These are phyloP conservation scores for Piromyces finnis DNA, from an alignment of 192 early-diverging fungal genomes.

Conservation along the genomic window DNA sequence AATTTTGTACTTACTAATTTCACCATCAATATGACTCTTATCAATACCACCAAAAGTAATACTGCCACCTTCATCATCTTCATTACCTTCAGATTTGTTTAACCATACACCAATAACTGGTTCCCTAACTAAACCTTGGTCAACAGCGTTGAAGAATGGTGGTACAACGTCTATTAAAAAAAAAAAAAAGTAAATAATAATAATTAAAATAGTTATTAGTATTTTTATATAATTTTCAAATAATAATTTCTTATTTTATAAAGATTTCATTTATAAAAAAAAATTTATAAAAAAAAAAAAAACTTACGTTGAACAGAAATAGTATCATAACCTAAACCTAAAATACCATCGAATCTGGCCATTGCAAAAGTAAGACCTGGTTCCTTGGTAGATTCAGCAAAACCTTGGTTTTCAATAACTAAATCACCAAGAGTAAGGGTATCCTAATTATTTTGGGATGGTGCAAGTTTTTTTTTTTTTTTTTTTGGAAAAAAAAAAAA, in stretches of 20 bases:
- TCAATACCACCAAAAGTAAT: slow-evolving; percentile 78
- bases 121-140: slow-evolving; percentile 56
- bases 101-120: slow-evolving; percentile 85
- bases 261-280: no score
- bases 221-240: no score
- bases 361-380: slow-evolving; percentile 89
- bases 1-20: slow-evolving; percentile 12
- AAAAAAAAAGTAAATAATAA: background rate
- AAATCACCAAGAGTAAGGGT: slow-evolving; percentile 56
- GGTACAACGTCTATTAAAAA: slow-evolving; percentile 45
- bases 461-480: no score
- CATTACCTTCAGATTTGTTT: slow-evolving; percentile 27
- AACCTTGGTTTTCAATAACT: slow-evolving; percentile 49
- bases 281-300: background rate
- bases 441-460: no score
- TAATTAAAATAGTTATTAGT: background rate
- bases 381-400: slow-evolving; percentile 93
- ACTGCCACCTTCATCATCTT: slow-evolving; percentile 60
- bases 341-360: slow-evolving; percentile 92
- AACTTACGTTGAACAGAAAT: background rate
- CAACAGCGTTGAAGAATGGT: slow-evolving; percentile 85
- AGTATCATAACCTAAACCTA: slow-evolving; percentile 75
- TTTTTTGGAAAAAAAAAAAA: no score
- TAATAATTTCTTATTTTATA: no score
- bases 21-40: slow-evolving; percentile 43